These are phyloP conservation scores for Neopestalotiopsis sp. DNA, from an alignment of 2,329 filamentous ascomycete species.

Conservation along the genomic window DNA sequence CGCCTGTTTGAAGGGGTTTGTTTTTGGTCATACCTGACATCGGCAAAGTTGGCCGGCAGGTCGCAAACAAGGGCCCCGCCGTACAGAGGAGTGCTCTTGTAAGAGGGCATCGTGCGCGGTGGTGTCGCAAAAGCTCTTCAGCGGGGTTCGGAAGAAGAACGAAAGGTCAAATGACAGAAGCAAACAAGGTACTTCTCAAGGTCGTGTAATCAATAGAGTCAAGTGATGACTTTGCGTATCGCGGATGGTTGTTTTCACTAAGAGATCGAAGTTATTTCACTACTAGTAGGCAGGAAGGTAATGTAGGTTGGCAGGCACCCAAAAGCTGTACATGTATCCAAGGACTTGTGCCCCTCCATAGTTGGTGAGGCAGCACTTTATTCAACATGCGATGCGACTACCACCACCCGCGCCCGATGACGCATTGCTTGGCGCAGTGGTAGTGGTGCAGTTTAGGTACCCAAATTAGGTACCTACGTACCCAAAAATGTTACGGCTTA, in stretches of 20 bases:
- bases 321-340: neutral
- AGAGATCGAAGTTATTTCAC: neutral
- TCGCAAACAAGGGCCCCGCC: conserved; percentile 75
- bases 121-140: neutral
- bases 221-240: neutral
- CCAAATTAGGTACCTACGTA: no score
- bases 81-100: conserved; percentile 66
- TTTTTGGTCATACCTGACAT: conserved; percentile 66
- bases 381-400: neutral
- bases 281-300: neutral
- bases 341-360: conserved; percentile 3
- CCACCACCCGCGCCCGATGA: neutral
- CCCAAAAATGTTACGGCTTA: no score
- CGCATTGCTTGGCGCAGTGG: neutral
- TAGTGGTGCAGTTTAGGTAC: no score
- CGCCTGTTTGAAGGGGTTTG: no score
- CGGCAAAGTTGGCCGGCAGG: conserved; percentile 70
- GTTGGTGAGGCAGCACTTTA: neutral
- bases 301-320: neutral
- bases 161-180: neutral
- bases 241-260: neutral
- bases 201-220: neutral
- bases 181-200: neutral
- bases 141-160: neutral
- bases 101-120: conserved; percentile 40